phyloP scores from a whole-genome alignment of 192 early-diverging fungal species.

The Coemansia sp. region DNA sequence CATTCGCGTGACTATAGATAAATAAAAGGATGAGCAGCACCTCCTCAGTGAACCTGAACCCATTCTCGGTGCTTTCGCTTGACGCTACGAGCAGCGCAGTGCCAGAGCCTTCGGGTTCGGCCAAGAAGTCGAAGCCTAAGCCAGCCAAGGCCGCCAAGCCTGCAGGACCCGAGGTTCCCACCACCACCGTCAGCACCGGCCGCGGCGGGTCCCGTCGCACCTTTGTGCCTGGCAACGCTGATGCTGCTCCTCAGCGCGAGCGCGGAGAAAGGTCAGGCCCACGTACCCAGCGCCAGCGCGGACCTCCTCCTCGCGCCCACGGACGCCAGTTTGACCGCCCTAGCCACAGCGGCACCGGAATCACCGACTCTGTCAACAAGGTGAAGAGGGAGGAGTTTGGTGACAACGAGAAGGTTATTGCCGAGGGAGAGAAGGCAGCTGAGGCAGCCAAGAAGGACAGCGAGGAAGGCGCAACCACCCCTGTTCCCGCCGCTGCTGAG shows the following conservation, averaged over 20 bases:
- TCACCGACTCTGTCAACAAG: conserved; percentile 87
- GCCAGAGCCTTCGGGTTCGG: conserved; percentile 26
- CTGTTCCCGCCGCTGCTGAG: conserved; percentile 57
- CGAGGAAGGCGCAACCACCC: conserved; percentile 43
- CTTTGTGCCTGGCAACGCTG: conserved; percentile 10
- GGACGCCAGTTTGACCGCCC: conserved; percentile 86
- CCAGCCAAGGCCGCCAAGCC: conserved; percentile 14
- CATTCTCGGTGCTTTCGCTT: conserved; percentile 69
- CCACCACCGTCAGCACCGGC: conserved; percentile 21
- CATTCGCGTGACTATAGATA: background rate
- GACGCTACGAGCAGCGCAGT: conserved; percentile 57
- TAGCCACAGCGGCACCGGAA: conserved; percentile 81
- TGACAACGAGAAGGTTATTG: conserved; percentile 37
- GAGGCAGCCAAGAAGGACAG: conserved; percentile 45
- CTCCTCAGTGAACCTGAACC: conserved; percentile 56
- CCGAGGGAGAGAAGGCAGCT: conserved; percentile 41
- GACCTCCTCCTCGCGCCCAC: conserved; percentile 58
- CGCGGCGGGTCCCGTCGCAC: conserved; percentile 31
- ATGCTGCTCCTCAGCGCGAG: background rate
- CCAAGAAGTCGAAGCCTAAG: conserved; percentile 18
- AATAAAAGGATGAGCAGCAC: conserved; percentile 55
- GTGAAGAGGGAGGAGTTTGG: conserved; percentile 82
- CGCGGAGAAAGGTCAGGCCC: conserved; percentile 44
- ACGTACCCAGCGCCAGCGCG: conserved; percentile 51
- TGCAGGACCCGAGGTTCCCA: conserved; percentile 12